These are phyloP conservation scores for Elongisporangium prolatum DNA, from an alignment of 352 stramenopile species.

Conservation along the genomic window DNA sequence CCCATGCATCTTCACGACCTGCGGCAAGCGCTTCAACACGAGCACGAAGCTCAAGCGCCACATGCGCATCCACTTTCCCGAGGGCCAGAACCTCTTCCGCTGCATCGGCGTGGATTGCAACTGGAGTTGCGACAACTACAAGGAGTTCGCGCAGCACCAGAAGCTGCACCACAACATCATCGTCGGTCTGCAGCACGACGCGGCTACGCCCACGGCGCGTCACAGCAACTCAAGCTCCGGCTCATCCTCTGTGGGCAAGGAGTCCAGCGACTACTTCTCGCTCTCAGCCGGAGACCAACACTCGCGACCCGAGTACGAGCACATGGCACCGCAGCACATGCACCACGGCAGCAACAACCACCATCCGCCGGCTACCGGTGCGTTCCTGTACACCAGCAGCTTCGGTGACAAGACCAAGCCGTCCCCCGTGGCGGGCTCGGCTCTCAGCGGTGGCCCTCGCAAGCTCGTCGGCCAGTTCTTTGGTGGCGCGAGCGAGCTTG, in stretches of 20 bases:
- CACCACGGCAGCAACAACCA: slow-evolving; percentile 14
- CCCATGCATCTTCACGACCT: slow-evolving; percentile 69
- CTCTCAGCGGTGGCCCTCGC: slow-evolving; percentile 7
- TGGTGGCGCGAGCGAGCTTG: slow-evolving; percentile 15
- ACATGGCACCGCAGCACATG: slow-evolving; percentile 7
- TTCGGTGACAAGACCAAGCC: slow-evolving; percentile 31
- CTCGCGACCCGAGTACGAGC: slow-evolving; percentile 10
- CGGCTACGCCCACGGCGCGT: slow-evolving; percentile 2
- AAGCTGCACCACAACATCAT: slow-evolving; percentile 73
- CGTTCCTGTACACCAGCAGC: slow-evolving; percentile 28
- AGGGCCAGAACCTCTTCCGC: slow-evolving; percentile 69
- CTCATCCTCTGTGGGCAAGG: slow-evolving; percentile 10
- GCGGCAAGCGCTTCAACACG: slow-evolving; percentile 84
- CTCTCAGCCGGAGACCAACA: slow-evolving; percentile 15
- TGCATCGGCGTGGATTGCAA: slow-evolving; percentile 52
- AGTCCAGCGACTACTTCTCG: slow-evolving; percentile 30
- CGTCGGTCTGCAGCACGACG: slow-evolving; percentile 38
- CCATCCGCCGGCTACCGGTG: slow-evolving; percentile 16
- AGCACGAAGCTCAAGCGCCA: slow-evolving; percentile 88
- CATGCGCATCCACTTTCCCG: slow-evolving; percentile 84
- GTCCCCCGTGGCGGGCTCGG: slow-evolving; percentile 10
- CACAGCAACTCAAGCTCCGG: slow-evolving; percentile 7
- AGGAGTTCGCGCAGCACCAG: slow-evolving; percentile 75
- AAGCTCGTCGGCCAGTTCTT: slow-evolving; percentile 42
- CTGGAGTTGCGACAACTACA: slow-evolving; percentile 82